Conservation (phyloP, 2,329 filamentous ascomycete species). For the Neofusicoccum laricinum region DNA sequence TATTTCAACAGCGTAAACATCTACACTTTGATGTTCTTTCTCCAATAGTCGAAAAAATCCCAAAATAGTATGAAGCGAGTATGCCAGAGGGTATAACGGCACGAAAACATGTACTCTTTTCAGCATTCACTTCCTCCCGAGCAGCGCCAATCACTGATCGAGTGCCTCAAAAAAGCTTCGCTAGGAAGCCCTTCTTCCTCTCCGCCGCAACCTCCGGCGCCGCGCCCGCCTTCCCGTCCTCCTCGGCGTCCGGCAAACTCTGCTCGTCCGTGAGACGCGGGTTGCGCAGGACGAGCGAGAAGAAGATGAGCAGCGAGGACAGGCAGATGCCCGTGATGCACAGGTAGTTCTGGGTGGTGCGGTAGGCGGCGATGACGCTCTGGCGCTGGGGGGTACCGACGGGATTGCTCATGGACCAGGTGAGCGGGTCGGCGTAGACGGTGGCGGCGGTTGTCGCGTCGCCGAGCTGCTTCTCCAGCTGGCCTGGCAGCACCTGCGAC, state of each 20-base stretch:
- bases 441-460: constrained; percentile 40
- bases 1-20: no score
- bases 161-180: not conserved
- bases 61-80: no score
- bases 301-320: constrained; percentile 45
- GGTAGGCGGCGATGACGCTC: constrained; percentile 45
- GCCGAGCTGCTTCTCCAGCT: constrained; percentile 40
- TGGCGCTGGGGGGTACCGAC: constrained; percentile 45
- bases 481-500: constrained; percentile 54
- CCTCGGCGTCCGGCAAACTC: constrained; percentile 43
- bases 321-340: constrained; percentile 52
- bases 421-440: constrained; percentile 45
- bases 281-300: constrained; percentile 46
- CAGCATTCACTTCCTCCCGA: no score
- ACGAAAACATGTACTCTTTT: no score
- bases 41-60: no score
- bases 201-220: not conserved
- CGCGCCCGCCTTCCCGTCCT: not conserved
- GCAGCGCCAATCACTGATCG: no score
- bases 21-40: no score
- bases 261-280: constrained; percentile 46
- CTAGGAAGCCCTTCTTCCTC: not conserved
- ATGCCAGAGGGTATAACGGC: no score
- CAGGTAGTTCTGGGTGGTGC: constrained; percentile 45
- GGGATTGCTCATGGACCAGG: constrained; percentile 36